Percentiles rank a stretch among this genome's conserved stretches.
These are phyloP conservation scores for Adansonia madagascariensis DNA, from an alignment of 441 rosid species.

Conservation along the genomic window DNA sequence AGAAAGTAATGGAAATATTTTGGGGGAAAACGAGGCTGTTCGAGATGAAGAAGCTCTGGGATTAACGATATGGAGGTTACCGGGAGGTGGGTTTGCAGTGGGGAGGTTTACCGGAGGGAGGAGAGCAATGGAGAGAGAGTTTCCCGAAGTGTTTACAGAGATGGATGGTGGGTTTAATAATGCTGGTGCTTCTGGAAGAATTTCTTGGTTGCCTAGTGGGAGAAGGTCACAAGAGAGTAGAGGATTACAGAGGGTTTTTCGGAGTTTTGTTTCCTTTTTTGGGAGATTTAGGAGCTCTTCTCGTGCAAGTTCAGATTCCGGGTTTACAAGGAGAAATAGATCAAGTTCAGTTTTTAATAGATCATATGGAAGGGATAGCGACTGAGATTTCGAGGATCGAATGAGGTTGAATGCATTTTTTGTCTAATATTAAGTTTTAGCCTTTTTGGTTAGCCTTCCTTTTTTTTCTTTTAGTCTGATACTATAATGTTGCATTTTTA, in stretches of 20 bases:
- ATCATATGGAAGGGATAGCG: conserved; percentile 39
- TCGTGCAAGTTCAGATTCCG: conserved; percentile 33
- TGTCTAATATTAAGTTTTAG: not conserved
- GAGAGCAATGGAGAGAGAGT: conserved; percentile 52
- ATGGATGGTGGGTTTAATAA: conserved; percentile 65
- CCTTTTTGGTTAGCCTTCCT: not conserved
- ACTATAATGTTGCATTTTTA: conserved; percentile 28
- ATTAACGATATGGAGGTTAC: conserved; percentile 63
- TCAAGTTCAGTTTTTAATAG: conserved; percentile 34
- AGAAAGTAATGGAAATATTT: conserved; percentile 31
- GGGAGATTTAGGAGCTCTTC: conserved; percentile 46
- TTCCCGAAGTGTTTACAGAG: conserved; percentile 64
- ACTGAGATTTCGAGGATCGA: conserved; percentile 37
- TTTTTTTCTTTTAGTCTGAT: conserved; percentile 26
- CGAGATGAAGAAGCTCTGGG: conserved; percentile 45
- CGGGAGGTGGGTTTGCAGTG: conserved; percentile 66
- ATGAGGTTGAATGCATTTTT: conserved; percentile 31
- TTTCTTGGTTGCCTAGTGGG: conserved; percentile 54
- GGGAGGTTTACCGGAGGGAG: conserved; percentile 62
- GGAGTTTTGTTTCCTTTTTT: conserved; percentile 49
- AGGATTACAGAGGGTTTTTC: conserved; percentile 50
- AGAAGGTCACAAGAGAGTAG: conserved; percentile 51
- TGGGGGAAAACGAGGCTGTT: conserved; percentile 35
- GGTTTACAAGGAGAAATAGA: conserved; percentile 37
- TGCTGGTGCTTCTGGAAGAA: conserved; percentile 50